Evolutionary conservation across 108 stramenopile species (phyloP).

Genomic region (Seminavis robusta): DNA sequence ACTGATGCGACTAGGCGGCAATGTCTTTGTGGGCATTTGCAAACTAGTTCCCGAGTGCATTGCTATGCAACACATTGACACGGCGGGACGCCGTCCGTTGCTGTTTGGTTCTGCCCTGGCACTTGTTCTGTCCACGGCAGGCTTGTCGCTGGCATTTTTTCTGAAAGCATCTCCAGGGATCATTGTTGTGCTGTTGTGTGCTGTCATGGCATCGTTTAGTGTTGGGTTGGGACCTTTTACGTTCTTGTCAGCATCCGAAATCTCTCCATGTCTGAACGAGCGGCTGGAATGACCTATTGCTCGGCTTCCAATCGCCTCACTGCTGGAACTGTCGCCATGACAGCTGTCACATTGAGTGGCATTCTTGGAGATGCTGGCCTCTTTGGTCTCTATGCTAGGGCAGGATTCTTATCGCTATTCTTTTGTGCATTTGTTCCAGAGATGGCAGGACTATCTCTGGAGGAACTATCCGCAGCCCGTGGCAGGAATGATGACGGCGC

Average conservation of each 20-base stretch:
- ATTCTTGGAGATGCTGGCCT: slow-evolving; percentile 10
- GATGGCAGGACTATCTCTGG: slow-evolving; percentile 19
- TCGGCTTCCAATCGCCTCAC: slow-evolving; percentile 18
- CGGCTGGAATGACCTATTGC: slow-evolving; percentile 19
- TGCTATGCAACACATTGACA: slow-evolving; percentile 17
- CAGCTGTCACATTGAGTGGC: slow-evolving; percentile 15
- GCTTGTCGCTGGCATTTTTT: slow-evolving; percentile 8
- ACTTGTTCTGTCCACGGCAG: slow-evolving; percentile 5
- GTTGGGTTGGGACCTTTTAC: slow-evolving; percentile 28
- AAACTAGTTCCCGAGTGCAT: slow-evolving; percentile 22
- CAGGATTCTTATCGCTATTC: slow-evolving; percentile 10
- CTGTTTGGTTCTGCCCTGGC: slow-evolving; percentile 13
- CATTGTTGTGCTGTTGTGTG: slow-evolving; percentile 23
- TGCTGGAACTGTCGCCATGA: slow-evolving; percentile 20
- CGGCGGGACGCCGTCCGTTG: slow-evolving; percentile 14
- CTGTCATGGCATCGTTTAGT: slow-evolving; percentile 19
- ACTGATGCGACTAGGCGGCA: slow-evolving; percentile 17
- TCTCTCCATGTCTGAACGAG: slow-evolving; percentile 17
- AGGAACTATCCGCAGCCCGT: slow-evolving; percentile 21
- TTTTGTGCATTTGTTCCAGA: slow-evolving; percentile 17
- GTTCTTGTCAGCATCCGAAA: slow-evolving; percentile 16
- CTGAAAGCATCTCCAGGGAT: slow-evolving; percentile 1
- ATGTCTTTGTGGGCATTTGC: slow-evolving; percentile 21
- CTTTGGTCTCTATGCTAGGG: slow-evolving; percentile 17
- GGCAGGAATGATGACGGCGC: no score